phyloP scores from a whole-genome alignment of 2,329 filamentous ascomycete species.

The Raffaelea ambrosiae region DNA sequence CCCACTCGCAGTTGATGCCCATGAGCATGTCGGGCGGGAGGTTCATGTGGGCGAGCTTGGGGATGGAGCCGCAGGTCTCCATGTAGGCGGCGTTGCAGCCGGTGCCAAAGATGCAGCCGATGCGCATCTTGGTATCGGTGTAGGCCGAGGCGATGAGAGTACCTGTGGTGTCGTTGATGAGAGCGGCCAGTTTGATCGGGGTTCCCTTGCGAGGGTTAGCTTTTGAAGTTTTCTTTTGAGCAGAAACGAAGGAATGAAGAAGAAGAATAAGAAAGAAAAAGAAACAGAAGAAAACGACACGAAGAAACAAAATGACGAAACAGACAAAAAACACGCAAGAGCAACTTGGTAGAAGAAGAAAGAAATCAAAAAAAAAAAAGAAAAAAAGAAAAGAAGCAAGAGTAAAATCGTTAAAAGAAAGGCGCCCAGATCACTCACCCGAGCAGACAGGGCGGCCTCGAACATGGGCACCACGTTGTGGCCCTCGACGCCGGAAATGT shows the following conservation, averaged over 20 bases:
- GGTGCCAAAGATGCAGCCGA: slow-evolving; percentile 97
- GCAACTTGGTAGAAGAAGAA: neutral
- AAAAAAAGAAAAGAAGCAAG: too few relatives aligned
- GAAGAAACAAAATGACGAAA: too few relatives aligned
- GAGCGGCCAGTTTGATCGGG: slow-evolving; percentile 82
- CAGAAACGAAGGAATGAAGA: neutral
- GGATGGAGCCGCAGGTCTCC: slow-evolving; percentile 83
- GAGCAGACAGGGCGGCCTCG: slow-evolving; percentile 64
- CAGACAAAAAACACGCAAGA: neutral
- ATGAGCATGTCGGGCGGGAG: slow-evolving; percentile 76
- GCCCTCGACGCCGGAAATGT: slow-evolving; percentile 86
- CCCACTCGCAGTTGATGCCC: slow-evolving; percentile 97
- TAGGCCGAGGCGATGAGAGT: slow-evolving; percentile 95
- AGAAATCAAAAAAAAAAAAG: too few relatives aligned
- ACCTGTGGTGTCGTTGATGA: slow-evolving; percentile 97
- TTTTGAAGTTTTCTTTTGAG: slow-evolving; percentile 10
- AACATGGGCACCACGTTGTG: slow-evolving; percentile 85
- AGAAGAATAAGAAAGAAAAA: too few relatives aligned
- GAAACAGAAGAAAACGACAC: too few relatives aligned
- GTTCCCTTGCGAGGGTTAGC: slow-evolving; percentile 50
- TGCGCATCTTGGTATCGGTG: slow-evolving; percentile 86
- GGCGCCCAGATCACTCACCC: slow-evolving; percentile 34
- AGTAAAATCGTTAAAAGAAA: too few relatives aligned
- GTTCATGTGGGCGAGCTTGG: slow-evolving; percentile 88
- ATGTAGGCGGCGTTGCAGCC: slow-evolving; percentile 98